Base-by-base conservation (phyloP, 352 stramenopile genomes). In the Globisporangium polare region DNA sequence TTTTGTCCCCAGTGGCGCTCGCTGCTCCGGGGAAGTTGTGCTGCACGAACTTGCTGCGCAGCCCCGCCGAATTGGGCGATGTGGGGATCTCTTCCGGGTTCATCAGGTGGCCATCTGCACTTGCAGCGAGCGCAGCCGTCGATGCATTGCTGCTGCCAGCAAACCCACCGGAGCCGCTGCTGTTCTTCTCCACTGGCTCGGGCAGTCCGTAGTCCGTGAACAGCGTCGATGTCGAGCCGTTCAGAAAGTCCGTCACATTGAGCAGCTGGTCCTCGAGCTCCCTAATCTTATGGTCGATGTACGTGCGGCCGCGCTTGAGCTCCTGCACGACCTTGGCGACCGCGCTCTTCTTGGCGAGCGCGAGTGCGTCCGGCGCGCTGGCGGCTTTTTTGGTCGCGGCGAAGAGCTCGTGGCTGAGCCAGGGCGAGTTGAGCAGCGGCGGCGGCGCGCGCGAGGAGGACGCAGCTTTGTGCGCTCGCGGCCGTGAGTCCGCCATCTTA, bases 321-420 rank as follows among this genome's bases (percentile, higher is more conserved):
- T 92, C 83, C 59, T 89, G 80, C 9, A 82, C 63, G 15, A 89
- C 73, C 27, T 78, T 78, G 20, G 72, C 58, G 3, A 90, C 68
- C 17, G 77, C 65, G 49, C 61, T 71, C 66, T 89, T 88, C 69
- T 75, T 86, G 58, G 71, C 70, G 29, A 62, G 58, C 18, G 72
- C 66, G 13, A 92, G 67, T 0, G 72, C 80, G 37, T 83, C 72
- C 2, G 64, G 55, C 10, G 80, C 60, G 55, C 77, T 84, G 53
- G 77, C 80, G 5, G 67, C 71, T 50, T 77, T 68, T 65, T 92
- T 92, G 3, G 78, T 79, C 17, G 58, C 67, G 8, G 70, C 49
- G 50, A 90, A 92, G 43, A 83, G 73, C 60, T 90, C 81, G 56
- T 92, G 83, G 43, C 72, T 69, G 49, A 92, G 68, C 79, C 77